Percentiles rank a stretch among this genome's conserved stretches.
These are phyloP conservation scores for Rhipidocladum racemiflorum DNA, from an alignment of 176 grass and related monocot species.

Conservation along the genomic window DNA sequence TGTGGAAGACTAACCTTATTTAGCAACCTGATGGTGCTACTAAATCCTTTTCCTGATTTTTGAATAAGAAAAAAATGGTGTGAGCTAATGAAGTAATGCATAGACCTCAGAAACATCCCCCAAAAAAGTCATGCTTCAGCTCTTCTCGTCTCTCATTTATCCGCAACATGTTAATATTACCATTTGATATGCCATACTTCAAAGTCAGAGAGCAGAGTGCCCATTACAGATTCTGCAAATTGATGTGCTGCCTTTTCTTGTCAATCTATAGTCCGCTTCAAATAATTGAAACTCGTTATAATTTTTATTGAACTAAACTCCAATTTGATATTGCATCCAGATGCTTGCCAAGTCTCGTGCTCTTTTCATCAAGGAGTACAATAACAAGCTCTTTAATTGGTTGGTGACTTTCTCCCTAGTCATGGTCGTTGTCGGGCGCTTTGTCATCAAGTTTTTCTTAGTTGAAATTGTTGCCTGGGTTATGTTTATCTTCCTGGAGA, in stretches of 20 bases:
- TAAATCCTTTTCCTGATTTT: not conserved
- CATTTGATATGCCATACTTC: not conserved
- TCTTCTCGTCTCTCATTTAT: not conserved
- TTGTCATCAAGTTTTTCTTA: constrained; percentile 93
- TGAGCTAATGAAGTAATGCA: not conserved
- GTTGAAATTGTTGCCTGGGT: constrained; percentile 88
- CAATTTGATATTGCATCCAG: constrained; percentile 38
- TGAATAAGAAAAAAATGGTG: constrained; percentile 12
- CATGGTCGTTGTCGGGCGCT: constrained; percentile 85
- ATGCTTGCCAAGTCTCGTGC: constrained; percentile 81
- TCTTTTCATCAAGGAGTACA: constrained; percentile 99
- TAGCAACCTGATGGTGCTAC: not conserved
- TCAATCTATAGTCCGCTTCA: not conserved
- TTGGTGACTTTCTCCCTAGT: constrained; percentile 86
- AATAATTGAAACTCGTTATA: not conserved
- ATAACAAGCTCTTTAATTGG: constrained; percentile 93
- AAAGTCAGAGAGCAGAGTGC: not conserved
- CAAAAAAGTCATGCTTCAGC: not conserved
- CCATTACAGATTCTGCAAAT: not conserved
- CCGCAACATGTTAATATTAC: not conserved
- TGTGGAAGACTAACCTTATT: not conserved
- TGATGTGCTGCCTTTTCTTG: not conserved
- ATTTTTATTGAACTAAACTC: constrained; percentile 1
- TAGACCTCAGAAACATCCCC: not conserved
- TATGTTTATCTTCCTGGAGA: constrained; percentile 98